A percentile compares a stretch with the other conserved stretches of the same genome.
Evolutionary conservation across 2,329 filamentous ascomycete species (phyloP).

Genomic region (Penicillium aurantiogriseum): DNA sequence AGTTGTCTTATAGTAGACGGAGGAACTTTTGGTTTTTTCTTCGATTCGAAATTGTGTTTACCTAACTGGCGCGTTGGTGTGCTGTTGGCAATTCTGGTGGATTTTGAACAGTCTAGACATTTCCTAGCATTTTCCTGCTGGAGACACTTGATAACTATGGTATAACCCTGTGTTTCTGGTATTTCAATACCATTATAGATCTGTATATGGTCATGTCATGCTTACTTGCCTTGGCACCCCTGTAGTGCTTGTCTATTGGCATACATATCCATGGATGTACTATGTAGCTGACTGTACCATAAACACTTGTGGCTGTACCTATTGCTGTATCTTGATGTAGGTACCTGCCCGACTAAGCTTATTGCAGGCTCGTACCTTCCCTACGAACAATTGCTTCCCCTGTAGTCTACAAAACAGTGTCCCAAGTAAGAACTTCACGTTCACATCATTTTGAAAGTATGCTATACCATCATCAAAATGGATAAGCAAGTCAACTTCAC

Average conservation of each 20-base stretch:
- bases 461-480: too few relatives aligned
- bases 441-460: too few relatives aligned
- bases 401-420: too few relatives aligned
- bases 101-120: slow-evolving; percentile 15
- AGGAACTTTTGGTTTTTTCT: slow-evolving; percentile 2
- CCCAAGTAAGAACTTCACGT: too few relatives aligned
- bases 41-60: slow-evolving; percentile 13
- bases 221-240: neutral
- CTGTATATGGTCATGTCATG: slow-evolving; percentile 2
- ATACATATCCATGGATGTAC: too few relatives aligned
- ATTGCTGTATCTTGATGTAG: too few relatives aligned
- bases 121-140: neutral
- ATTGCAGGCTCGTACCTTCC: too few relatives aligned
- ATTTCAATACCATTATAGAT: slow-evolving; percentile 1
- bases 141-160: neutral
- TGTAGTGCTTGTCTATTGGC: neutral
- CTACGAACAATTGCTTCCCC: too few relatives aligned
- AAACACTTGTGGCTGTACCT: too few relatives aligned
- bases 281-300: neutral
- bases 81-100: slow-evolving; percentile 7
- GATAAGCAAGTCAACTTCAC: too few relatives aligned
- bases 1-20: slow-evolving; percentile 21
- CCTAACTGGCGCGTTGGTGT: slow-evolving; percentile 16
- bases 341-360: too few relatives aligned
- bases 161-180: slow-evolving; percentile 2